A percentile compares a stretch with the other conserved stretches of the same genome.
These are phyloP conservation scores for Parachaetomium inaequale DNA, from an alignment of 495 filamentous ascomycete species.

Conservation along the genomic window DNA sequence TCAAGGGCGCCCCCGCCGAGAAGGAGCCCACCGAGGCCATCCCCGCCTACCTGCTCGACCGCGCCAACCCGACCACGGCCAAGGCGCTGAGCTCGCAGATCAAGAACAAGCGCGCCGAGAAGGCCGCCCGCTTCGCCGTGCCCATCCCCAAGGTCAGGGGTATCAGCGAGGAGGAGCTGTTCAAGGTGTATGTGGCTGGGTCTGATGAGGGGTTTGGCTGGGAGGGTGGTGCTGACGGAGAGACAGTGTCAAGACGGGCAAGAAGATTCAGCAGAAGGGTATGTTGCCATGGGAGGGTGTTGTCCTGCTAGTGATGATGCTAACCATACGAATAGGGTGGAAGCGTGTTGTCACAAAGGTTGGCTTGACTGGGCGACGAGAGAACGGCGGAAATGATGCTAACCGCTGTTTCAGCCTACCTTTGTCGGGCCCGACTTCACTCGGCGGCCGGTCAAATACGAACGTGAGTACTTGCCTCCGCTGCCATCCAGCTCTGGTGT, in stretches of 20 bases:
- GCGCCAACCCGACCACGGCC: slow-evolving; percentile 76
- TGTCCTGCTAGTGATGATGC: background rate
- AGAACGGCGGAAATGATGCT: background rate
- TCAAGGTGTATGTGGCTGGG: slow-evolving; percentile 61
- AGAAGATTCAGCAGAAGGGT: slow-evolving; percentile 56
- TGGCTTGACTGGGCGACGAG: background rate
- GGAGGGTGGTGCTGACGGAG: slow-evolving; percentile 8
- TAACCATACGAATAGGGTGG: slow-evolving; percentile 47
- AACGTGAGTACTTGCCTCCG: slow-evolving; percentile 44
- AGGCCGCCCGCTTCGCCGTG: slow-evolving; percentile 93
- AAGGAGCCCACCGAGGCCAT: slow-evolving; percentile 70
- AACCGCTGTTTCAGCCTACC: slow-evolving; percentile 33
- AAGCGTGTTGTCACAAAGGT: slow-evolving; percentile 85
- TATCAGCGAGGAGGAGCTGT: slow-evolving; percentile 96
- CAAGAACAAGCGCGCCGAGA: slow-evolving; percentile 63
- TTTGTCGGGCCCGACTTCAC: slow-evolving; percentile 88
- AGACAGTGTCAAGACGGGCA: slow-evolving; percentile 75
- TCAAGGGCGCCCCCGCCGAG: slow-evolving; percentile 79
- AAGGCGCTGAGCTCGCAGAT: slow-evolving; percentile 64
- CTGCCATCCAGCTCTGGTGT: background rate
- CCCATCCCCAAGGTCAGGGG: slow-evolving; percentile 92
- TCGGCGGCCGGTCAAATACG: slow-evolving; percentile 85
- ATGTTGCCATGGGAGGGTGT: slow-evolving; percentile 2
- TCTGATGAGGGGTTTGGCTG: background rate
- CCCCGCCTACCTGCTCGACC: slow-evolving; percentile 86